A percentile compares a stretch with the other conserved stretches of the same genome.
Evolutionary conservation across 305 asterid species (phyloP).

Genomic region (Petunia hybrid): DNA sequence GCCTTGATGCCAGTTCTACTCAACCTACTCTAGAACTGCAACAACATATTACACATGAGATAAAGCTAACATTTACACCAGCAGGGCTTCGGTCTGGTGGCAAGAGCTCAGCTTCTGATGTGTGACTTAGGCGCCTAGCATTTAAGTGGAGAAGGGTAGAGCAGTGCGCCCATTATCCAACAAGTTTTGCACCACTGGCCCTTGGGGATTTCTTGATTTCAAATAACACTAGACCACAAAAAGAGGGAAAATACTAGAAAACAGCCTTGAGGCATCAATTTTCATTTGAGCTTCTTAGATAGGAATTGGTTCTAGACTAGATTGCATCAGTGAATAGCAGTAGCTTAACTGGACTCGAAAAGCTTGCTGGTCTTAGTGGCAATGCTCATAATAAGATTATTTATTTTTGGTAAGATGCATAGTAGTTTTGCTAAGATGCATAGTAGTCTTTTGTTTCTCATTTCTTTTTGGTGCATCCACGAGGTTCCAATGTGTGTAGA

Average conservation of each 20-base stretch:
- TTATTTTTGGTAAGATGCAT: too few relatives aligned
- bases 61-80: background rate
- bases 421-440: too few relatives aligned
- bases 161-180: too few relatives aligned
- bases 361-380: background rate
- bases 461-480: too few relatives aligned
- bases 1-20: background rate
- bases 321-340: background rate
- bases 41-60: background rate
- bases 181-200: too few relatives aligned
- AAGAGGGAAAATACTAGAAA: background rate
- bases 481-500: too few relatives aligned
- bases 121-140: too few relatives aligned
- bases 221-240: background rate
- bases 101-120: too few relatives aligned
- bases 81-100: too few relatives aligned
- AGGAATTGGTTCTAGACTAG: background rate
- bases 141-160: too few relatives aligned
- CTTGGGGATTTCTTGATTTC: background rate
- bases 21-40: background rate
- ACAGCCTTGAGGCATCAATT: background rate
- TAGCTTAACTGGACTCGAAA: constrained; percentile 11
- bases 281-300: background rate
- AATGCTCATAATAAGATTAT: background rate
- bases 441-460: too few relatives aligned